Percentiles rank a stretch among this genome's conserved stretches.
Conservation (phyloP, 768 basidiomycete genomes). For the Pholiota conissans region DNA sequence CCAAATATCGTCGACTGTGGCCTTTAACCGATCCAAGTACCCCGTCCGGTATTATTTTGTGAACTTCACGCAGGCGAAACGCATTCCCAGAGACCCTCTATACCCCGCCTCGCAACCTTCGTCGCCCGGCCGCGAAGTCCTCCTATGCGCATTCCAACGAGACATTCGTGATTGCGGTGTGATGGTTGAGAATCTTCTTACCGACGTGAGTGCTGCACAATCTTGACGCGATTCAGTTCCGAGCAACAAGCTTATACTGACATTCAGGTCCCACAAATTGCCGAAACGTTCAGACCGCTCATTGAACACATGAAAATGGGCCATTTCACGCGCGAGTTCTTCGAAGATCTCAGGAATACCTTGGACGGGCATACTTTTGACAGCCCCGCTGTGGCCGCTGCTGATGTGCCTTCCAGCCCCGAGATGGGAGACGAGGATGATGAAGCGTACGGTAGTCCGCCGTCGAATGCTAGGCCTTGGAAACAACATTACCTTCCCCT, state of each 20-base stretch:
- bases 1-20: neutral
- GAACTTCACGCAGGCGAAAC: conserved; percentile 25
- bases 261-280: conserved; percentile 40
- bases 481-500: neutral
- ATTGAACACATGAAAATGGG: conserved; percentile 48
- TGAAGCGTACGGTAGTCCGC: neutral
- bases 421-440: neutral
- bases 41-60: conserved; percentile 41
- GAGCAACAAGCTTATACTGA: neutral
- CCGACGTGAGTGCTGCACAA: conserved; percentile 26
- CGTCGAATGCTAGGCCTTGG: neutral
- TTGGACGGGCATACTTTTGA: conserved; percentile 44
- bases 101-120: conserved; percentile 16
- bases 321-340: conserved; percentile 50
- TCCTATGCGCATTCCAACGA: conserved; percentile 25
- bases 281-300: conserved; percentile 40
- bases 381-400: neutral
- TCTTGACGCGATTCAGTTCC: neutral
- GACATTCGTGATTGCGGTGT: conserved; percentile 42
- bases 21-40: conserved; percentile 36
- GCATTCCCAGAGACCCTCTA: conserved; percentile 11
- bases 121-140: conserved; percentile 6
- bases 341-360: conserved; percentile 47
- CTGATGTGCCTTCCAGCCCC: neutral
- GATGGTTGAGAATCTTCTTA: conserved; percentile 36